A percentile compares a stretch with the other conserved stretches of the same genome.
phyloP scores from a whole-genome alignment of 164 flowering plant genomes.

The Stephania cephalantha region DNA sequence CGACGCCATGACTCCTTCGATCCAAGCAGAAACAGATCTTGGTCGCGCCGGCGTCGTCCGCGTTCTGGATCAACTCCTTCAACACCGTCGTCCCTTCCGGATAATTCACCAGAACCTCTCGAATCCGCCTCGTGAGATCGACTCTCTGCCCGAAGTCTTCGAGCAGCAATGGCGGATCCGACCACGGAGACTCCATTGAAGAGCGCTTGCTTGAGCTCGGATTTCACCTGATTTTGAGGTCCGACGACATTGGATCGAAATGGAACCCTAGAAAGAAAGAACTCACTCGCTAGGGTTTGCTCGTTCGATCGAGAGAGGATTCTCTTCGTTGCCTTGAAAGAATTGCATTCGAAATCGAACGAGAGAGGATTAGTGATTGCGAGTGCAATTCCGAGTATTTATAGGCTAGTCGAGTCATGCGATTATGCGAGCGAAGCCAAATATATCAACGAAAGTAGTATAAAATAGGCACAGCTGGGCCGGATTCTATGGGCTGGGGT shows the following conservation, averaged over 20 bases:
- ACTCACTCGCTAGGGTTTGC: not conserved
- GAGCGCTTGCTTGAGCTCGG: not conserved
- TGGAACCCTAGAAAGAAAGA: not conserved
- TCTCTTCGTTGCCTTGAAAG: no score
- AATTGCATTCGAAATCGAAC: no score
- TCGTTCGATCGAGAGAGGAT: not conserved
- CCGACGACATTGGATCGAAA: not conserved
- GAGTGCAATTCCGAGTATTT: no score
- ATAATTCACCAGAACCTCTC: constrained; percentile 82
- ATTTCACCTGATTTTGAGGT: not conserved
- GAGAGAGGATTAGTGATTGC: no score
- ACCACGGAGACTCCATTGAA: constrained; percentile 18
- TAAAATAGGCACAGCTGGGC: no score
- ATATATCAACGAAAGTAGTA: no score
- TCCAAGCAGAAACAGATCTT: constrained; percentile 74
- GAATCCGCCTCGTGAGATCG: constrained; percentile 89
- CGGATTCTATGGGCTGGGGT: no score
- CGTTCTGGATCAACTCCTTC: constrained; percentile 90
- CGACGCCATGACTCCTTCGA: constrained; percentile 52
- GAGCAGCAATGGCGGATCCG: constrained; percentile 40
- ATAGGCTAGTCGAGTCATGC: no score
- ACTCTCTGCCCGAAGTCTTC: constrained; percentile 98
- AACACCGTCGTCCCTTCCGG: constrained; percentile 95
- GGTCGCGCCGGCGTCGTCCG: constrained; percentile 96
- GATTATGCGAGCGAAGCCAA: no score